These are phyloP conservation scores for Macrocybe sp. DNA, from an alignment of 1,284 basidiomycete genomes.

Conservation along the genomic window DNA sequence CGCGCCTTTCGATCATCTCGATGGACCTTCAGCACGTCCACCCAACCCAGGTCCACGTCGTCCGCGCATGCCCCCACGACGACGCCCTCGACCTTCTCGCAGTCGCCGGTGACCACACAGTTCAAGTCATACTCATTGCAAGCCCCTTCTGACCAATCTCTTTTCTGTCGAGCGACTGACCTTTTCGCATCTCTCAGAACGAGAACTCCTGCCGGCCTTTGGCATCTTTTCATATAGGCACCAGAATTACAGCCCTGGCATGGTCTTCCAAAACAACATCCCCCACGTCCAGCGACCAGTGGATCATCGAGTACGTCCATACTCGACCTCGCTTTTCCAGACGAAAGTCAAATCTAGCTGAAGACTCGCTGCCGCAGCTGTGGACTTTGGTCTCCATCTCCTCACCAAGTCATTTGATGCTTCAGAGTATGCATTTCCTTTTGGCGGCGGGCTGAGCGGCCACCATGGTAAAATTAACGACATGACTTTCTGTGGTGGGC, in stretches of 20 bases:
- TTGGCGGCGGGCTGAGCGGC: conserved; percentile 72
- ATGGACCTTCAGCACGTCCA: conserved; percentile 61
- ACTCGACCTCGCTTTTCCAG: not conserved
- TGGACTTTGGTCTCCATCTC: conserved; percentile 65
- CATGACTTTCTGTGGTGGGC: conserved; percentile 71
- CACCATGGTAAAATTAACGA: conserved; percentile 72
- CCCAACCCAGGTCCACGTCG: conserved; percentile 50
- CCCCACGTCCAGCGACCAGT: conserved; percentile 56
- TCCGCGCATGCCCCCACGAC: conserved; percentile 57
- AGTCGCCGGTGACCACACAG: conserved; percentile 64
- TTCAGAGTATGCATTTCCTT: conserved; percentile 55
- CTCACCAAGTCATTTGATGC: conserved; percentile 49
- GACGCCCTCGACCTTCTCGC: conserved; percentile 67
- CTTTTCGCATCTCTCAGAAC: conserved; percentile 22
- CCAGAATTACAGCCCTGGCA: conserved; percentile 66
- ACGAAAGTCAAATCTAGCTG: conserved; percentile 4
- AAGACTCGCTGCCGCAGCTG: conserved; percentile 63
- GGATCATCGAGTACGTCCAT: conserved; percentile 62
- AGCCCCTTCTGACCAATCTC: conserved; percentile 21
- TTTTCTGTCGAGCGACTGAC: conserved; percentile 9
- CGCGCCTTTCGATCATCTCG: not conserved
- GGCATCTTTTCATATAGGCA: conserved; percentile 72
- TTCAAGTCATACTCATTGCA: conserved; percentile 63
- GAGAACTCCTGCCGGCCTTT: conserved; percentile 40
- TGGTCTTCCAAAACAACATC: conserved; percentile 70